phyloP scores from a whole-genome alignment of 257 asterid genomes.

The Primulina eburnea region DNA sequence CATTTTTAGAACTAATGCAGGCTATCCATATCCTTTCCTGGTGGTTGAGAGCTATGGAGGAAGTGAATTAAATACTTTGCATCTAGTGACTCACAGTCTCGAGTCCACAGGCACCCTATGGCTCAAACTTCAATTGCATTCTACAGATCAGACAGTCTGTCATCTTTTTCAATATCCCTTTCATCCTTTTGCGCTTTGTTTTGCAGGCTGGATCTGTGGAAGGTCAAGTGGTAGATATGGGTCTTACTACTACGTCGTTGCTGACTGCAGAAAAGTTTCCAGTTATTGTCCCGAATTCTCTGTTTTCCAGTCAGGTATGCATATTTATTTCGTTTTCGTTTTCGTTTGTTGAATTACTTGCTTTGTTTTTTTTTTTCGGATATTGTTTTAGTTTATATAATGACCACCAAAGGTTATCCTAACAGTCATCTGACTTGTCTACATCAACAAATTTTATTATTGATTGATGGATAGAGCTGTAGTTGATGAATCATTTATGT shows the following conservation, averaged over 20 bases:
- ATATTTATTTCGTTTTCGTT: constrained; percentile 6
- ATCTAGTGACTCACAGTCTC: neutral
- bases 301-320: constrained; percentile 85
- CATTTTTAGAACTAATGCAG: neutral
- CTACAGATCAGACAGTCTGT: neutral
- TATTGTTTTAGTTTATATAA: constrained; percentile 7
- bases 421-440: neutral
- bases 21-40: neutral
- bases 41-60: neutral
- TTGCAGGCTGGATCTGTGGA: constrained; percentile 93
- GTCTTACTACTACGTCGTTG: constrained; percentile 80
- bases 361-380: neutral
- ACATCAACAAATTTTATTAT: neutral
- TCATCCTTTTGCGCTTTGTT: constrained; percentile 14
- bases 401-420: neutral
- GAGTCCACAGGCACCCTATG: neutral
- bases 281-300: constrained; percentile 81
- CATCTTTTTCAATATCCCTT: neutral
- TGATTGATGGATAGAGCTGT: neutral
- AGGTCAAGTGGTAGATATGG: constrained; percentile 93
- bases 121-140: neutral
- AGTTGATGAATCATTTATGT: neutral
- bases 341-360: neutral
- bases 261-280: constrained; percentile 89
- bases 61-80: no score